phyloP scores from a whole-genome alignment of 2,329 filamentous ascomycete genomes.

The Nemania diffusa region DNA sequence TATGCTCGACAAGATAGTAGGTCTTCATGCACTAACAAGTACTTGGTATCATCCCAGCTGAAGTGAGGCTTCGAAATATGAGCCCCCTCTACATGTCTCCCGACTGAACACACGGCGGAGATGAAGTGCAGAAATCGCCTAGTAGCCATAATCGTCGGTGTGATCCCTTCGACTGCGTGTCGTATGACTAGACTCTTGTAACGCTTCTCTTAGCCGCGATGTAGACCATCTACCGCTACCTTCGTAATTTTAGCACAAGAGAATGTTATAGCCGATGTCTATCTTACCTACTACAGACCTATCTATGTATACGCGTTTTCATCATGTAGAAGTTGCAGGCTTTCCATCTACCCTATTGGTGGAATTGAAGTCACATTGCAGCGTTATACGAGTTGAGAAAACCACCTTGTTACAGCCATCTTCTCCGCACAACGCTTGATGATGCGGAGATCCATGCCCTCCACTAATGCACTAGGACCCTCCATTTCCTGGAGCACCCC shows the following conservation, averaged over 20 bases:
- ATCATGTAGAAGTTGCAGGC: not conserved
- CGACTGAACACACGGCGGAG: not conserved
- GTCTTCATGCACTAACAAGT: slow-evolving; percentile 38
- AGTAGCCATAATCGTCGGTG: not conserved
- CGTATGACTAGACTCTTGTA: not conserved
- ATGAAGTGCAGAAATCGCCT: not conserved
- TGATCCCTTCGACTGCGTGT: not conserved
- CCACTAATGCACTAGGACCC: not conserved
- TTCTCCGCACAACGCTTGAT: slow-evolving; percentile 16
- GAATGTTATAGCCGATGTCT: not conserved
- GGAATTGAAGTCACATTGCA: slow-evolving; percentile 17
- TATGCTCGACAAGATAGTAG: not conserved
- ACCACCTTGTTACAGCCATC: not conserved
- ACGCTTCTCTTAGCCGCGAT: not conserved
- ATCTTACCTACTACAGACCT: not conserved
- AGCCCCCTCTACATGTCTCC: not conserved
- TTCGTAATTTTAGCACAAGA: not conserved
- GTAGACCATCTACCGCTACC: not conserved
- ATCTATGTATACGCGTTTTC: not conserved
- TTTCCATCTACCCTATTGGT: slow-evolving; percentile 19
- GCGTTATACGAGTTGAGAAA: not conserved
- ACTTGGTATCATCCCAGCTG: slow-evolving; percentile 40
- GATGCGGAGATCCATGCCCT: not conserved
- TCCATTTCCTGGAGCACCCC: not conserved
- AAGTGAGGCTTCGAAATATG: slow-evolving; percentile 26